Evolutionary conservation across 73 alveolate species (phyloP).

Genomic region (Breviolum minutum): DNA sequence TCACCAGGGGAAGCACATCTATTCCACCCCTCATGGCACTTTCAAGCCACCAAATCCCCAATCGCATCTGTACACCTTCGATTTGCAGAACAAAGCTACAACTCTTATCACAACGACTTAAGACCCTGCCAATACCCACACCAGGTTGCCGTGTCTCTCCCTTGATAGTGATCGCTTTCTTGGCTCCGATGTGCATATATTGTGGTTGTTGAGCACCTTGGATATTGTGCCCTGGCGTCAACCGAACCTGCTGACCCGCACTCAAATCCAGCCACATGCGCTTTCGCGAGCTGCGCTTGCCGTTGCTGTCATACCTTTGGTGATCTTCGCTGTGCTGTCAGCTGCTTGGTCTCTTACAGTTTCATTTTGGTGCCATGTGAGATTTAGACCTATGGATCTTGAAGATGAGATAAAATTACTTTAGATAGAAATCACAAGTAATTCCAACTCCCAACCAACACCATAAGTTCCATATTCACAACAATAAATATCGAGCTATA

Average conservation of each 20-base stretch:
- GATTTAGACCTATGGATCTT: background rate
- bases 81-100: constrained; percentile 79
- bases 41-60: constrained; percentile 95
- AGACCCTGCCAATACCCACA: constrained; percentile 60
- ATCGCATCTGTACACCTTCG: constrained; percentile 66
- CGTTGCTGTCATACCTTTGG: background rate
- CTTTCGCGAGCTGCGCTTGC: constrained; percentile 41
- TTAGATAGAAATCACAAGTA: too few relatives aligned
- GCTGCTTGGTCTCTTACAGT: too few relatives aligned
- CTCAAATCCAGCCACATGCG: constrained; percentile 94
- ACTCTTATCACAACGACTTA: constrained; percentile 43
- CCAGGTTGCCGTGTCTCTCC: constrained; percentile 84
- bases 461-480: too few relatives aligned
- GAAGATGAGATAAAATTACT: background rate
- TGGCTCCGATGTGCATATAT: constrained; percentile 94
- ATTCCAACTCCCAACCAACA: too few relatives aligned
- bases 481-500: too few relatives aligned
- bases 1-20: constrained; percentile 75
- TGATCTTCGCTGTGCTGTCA: too few relatives aligned
- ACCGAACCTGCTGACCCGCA: constrained; percentile 56
- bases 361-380: too few relatives aligned
- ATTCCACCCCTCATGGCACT: constrained; percentile 93
- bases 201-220: constrained; percentile 73
- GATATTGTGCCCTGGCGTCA: constrained; percentile 95
- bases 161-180: constrained; percentile 44